Base-by-base conservation (phyloP, 1,284 basidiomycete species). In the Fistulinella staudtii region DNA sequence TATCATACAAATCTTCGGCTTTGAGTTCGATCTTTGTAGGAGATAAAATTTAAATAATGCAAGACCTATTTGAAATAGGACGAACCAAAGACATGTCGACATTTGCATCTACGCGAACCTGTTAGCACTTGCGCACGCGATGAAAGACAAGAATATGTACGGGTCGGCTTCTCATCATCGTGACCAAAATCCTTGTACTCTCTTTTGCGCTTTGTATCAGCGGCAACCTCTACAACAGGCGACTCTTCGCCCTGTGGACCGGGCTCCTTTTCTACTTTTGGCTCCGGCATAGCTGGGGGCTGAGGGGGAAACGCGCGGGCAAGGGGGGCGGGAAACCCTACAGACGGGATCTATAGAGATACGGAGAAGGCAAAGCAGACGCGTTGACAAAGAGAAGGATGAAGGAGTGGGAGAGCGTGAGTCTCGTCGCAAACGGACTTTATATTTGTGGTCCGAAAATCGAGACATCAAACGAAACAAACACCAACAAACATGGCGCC, bases 1-100 rank as follows among this genome's bases (percentile, higher is more conserved):
- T 96, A 73, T 95, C 90, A 69, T 95, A 96, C 38, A 98, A 74
- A 71, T 98, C 93, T 70, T 94, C 91, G 9, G 91, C 90, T 67
- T 85, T 93, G 59, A 95, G 77, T 69, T 92, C 87, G 54, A 94
- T 93, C 81, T 85, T 24, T 15, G 3, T 7, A 20, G 39, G 40
- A 51, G 50, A 39, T 22, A 6, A 13, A 21, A 44, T 36, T 23
- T n/a, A 22, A 21, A 34, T 5, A 21, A 21, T 21, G 18, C 18
- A 14, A 37, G 39, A 18, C 31, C 22, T 33, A 34, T 39, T 47
- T 22, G 43, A 18, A 46, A 54, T 21, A 41, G 29, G 30, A 51
- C 52, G 30, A 56, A 88, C 86, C 57, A 78, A 75, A 57, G 80
- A 80, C 89, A 93, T 89, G 68, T 92, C 89, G 47, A 93, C 88